Conservation (phyloP, 805 yeast species). For the Myxozyma vanderwaltii region DNA sequence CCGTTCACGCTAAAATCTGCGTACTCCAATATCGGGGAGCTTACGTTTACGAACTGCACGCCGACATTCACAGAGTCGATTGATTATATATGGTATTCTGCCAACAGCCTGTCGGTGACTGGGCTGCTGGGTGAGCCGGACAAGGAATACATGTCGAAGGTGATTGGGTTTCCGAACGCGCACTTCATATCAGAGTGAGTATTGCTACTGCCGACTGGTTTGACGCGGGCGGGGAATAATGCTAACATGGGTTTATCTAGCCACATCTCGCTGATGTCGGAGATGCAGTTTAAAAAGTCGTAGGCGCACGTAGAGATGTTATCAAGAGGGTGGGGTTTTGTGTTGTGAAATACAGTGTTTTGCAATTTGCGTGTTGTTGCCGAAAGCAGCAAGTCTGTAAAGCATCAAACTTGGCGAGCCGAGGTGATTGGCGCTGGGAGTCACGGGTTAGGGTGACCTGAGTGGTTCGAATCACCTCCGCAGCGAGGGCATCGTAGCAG, state of each 20-base stretch:
- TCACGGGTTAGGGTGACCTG: too few relatives aligned
- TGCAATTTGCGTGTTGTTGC: too few relatives aligned
- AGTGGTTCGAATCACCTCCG: background rate
- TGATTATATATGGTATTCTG: conserved; percentile 95
- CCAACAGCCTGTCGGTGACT: conserved; percentile 74
- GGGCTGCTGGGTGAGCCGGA: conserved; percentile 88
- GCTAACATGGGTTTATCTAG: conserved; percentile 4
- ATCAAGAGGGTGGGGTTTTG: too few relatives aligned
- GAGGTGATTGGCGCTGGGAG: too few relatives aligned
- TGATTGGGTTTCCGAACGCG: conserved; percentile 91
- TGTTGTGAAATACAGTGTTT: too few relatives aligned
- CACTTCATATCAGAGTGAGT: conserved; percentile 61
- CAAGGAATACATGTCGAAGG: conserved; percentile 68
- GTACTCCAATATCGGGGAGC: conserved; percentile 79
- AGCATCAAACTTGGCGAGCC: too few relatives aligned
- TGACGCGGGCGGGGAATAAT: too few relatives aligned
- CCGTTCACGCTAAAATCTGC: conserved; percentile 80
- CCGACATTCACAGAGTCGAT: conserved; percentile 91
- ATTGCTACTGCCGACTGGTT: too few relatives aligned
- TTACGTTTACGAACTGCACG: conserved; percentile 92
- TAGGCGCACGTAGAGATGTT: too few relatives aligned
- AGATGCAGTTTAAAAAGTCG: conserved; percentile 28
- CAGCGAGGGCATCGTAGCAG: background rate
- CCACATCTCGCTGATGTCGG: conserved; percentile 29
- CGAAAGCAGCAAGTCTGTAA: too few relatives aligned